phyloP scores from a whole-genome alignment of 352 stramenopile species.

The Globisporangium mamillatum region DNA sequence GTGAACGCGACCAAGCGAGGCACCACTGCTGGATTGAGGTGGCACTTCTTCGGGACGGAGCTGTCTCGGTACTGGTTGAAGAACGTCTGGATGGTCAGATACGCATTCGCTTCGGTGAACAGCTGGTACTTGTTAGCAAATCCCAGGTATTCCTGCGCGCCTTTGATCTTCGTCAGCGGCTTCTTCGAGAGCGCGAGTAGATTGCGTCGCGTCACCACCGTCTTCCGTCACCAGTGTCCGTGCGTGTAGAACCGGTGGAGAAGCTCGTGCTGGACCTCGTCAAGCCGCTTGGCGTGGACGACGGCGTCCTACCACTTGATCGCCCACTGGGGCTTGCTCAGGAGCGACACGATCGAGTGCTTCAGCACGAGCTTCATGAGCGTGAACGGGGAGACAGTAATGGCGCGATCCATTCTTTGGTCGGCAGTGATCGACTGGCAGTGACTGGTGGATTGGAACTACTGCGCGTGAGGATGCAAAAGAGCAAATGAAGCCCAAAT shows the following conservation, averaged over 20 bases:
- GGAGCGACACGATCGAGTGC: neutral
- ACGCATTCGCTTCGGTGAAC: neutral
- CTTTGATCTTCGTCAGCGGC: neutral
- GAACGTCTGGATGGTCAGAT: neutral
- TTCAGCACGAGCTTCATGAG: slow-evolving; percentile 14
- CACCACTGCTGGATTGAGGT: neutral
- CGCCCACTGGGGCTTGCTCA: slow-evolving; percentile 15
- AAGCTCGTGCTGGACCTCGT: slow-evolving; percentile 8
- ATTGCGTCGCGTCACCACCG: neutral
- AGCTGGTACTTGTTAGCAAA: neutral
- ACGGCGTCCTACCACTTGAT: slow-evolving; percentile 12
- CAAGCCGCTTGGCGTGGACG: slow-evolving; percentile 7
- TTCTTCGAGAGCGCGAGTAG: slow-evolving; percentile 1
- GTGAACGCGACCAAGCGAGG: neutral
- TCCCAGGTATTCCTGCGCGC: neutral
- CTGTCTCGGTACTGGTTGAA: neutral
- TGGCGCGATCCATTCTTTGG: neutral
- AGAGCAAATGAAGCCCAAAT: neutral
- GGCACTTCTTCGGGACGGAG: neutral
- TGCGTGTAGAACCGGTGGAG: neutral
- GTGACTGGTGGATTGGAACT: too few relatives aligned
- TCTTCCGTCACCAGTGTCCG: neutral
- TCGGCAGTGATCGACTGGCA: too few relatives aligned
- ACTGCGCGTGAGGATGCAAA: neutral
- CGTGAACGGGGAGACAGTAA: slow-evolving; percentile 1